Conservation (phyloP, 176 grass and related monocot species). For the Pharus latifolius region DNA sequence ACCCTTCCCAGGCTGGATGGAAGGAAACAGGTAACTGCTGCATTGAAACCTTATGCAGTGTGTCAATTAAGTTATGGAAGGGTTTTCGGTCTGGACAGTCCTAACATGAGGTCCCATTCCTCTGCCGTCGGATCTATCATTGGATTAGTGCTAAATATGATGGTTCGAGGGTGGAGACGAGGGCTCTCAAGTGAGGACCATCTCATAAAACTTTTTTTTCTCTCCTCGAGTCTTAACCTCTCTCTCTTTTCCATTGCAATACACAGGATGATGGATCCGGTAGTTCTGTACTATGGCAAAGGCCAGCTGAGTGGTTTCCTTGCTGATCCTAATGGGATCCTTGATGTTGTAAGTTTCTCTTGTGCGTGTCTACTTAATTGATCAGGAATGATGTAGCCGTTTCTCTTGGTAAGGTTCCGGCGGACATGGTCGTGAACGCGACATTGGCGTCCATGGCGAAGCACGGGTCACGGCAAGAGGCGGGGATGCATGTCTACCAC, state of each 20-base stretch:
- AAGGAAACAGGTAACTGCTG: slow-evolving; percentile 69
- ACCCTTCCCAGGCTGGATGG: slow-evolving; percentile 97
- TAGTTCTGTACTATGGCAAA: slow-evolving; percentile 91
- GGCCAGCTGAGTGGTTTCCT: slow-evolving; percentile 79
- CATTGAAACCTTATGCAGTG: no score
- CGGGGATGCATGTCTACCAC: slow-evolving; percentile 79
- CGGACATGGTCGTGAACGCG: slow-evolving; percentile 97
- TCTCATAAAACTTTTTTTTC: no score
- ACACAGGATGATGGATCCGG: slow-evolving; percentile 92
- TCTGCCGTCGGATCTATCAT: no score
- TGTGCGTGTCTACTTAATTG: no score
- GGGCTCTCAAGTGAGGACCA: no score
- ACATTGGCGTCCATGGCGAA: slow-evolving; percentile 77
- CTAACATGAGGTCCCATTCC: no score
- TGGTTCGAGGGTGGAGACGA: no score
- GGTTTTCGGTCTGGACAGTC: no score
- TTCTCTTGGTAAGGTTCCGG: slow-evolving; percentile 50
- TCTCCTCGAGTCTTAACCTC: no score
- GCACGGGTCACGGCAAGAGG: slow-evolving; percentile 28
- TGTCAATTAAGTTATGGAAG: no score
- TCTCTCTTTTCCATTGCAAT: not conserved
- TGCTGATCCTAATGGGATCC: slow-evolving; percentile 54
- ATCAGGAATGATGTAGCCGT: no score
- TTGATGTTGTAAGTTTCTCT: slow-evolving; percentile 72
- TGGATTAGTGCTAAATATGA: no score